Evolutionary conservation across 768 basidiomycete species (phyloP).

Genomic region (Mycena galericulata): DNA sequence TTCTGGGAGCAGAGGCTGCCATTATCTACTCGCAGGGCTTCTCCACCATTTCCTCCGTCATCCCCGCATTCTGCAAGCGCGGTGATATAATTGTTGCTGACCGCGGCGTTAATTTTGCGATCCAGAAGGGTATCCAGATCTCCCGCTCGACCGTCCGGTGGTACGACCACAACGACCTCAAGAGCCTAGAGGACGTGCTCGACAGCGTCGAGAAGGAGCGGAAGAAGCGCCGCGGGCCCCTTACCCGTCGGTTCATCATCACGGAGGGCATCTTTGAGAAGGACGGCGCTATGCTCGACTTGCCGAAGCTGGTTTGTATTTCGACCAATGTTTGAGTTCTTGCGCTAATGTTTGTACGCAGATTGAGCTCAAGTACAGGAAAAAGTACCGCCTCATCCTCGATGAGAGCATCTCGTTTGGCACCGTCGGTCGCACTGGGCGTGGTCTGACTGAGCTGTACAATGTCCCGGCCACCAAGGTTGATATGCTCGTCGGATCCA

Average conservation of each 20-base stretch:
- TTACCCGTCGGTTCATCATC: conserved; percentile 94
- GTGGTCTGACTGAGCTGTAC: conserved; percentile 94
- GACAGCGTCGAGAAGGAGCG: conserved; percentile 88
- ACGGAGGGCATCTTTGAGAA: conserved; percentile 98
- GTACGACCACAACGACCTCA: conserved; percentile 97
- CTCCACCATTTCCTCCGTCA: conserved; percentile 91
- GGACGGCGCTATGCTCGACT: conserved; percentile 91
- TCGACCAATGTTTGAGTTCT: not conserved
- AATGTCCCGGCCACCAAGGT: conserved; percentile 92
- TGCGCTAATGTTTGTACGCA: conserved; percentile 47
- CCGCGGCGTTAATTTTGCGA: conserved; percentile 93
- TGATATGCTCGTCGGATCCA: conserved; percentile 95
- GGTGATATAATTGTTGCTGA: conserved; percentile 99
- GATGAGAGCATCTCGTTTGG: conserved; percentile 97
- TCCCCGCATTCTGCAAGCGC: conserved; percentile 97
- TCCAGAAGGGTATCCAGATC: conserved; percentile 96
- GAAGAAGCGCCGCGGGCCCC: conserved; percentile 81
- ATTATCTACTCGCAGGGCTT: conserved; percentile 97
- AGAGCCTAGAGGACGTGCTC: conserved; percentile 90
- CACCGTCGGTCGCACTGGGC: conserved; percentile 90
- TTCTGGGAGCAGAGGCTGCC: conserved; percentile 87
- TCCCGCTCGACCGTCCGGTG: conserved; percentile 92
- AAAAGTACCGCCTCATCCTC: conserved; percentile 94
- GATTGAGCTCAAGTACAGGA: conserved; percentile 95
- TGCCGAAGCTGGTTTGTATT: conserved; percentile 88